phyloP scores from a whole-genome alignment of 495 filamentous ascomycete species.

The Aspergillus steynii region DNA sequence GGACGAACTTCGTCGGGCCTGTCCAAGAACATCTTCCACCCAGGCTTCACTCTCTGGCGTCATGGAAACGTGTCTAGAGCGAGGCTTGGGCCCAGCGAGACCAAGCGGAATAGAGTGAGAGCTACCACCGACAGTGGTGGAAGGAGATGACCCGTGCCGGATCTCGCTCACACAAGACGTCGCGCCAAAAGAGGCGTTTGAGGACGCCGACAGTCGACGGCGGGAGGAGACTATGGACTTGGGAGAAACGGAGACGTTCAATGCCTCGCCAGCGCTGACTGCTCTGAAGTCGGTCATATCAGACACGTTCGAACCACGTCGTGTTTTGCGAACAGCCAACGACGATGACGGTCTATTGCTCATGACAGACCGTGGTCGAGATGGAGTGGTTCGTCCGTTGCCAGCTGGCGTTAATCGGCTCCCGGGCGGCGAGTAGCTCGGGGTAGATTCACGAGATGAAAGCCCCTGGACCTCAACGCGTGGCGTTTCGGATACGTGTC shows the following conservation, averaged over 20 bases:
- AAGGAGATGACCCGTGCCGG: slow-evolving; percentile 21
- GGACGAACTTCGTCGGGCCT: slow-evolving; percentile 43
- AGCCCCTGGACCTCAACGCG: slow-evolving; percentile 46
- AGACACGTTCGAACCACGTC: slow-evolving; percentile 41
- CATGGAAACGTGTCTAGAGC: slow-evolving; percentile 45
- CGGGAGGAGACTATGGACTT: slow-evolving; percentile 23
- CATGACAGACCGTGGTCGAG: slow-evolving; percentile 36
- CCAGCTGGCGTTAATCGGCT: slow-evolving; percentile 24
- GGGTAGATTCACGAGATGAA: slow-evolving; percentile 32
- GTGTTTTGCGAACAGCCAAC: slow-evolving; percentile 40
- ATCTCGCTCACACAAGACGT: slow-evolving; percentile 28
- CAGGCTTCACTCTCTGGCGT: slow-evolving; percentile 53
- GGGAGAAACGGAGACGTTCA: slow-evolving; percentile 35
- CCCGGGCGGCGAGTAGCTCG: slow-evolving; percentile 32
- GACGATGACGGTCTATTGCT: slow-evolving; percentile 42
- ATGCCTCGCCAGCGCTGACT: slow-evolving; percentile 26
- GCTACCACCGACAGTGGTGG: slow-evolving; percentile 17
- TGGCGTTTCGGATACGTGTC: slow-evolving; percentile 43
- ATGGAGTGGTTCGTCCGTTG: slow-evolving; percentile 34
- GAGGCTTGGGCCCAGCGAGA: slow-evolving; percentile 49
- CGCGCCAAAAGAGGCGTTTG: slow-evolving; percentile 36
- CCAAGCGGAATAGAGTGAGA: slow-evolving; percentile 42
- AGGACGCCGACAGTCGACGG: slow-evolving; percentile 42
- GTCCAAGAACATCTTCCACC: slow-evolving; percentile 48
- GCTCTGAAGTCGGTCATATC: slow-evolving; percentile 33